Evolutionary conservation across 331 rosid species (phyloP), one percentile per base, ranked within the genome.

Genomic region (Malus hybrid): DNA sequence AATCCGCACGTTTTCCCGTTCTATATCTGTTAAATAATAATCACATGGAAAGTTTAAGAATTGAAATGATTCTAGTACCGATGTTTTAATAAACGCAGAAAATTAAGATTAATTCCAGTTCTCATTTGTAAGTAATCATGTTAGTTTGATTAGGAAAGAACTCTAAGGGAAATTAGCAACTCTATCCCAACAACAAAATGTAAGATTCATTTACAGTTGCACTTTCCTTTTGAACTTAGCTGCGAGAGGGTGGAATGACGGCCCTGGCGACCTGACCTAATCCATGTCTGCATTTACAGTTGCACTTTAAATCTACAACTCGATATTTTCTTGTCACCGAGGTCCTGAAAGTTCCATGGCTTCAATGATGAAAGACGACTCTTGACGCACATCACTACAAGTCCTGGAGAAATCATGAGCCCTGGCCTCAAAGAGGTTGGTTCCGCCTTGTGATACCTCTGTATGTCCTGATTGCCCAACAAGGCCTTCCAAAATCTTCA

Each of bases 341-440:
- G 99, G 99, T 82, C 99, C 97, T 18, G 99, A 95, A 75, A 95
- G 97, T 67, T 95, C 97, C 80, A 95, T 92, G 73, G 97, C 93
- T 88, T 95, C 97, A 3, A 95, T 83, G 39, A 85, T 83, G 74
- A 95, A 92, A 5, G 97, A 95, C 74, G 92, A 90, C 76, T 89
- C 96, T 69, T 89, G 91, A 34, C 73, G 85, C 64, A 78, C 81
- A 60, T 90, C 90, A 68, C 90, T 90, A 60, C 84, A 86, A 69
- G 84, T 86, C 80, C 86, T 82, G 29, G 91, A 86, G 88, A 87
- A 91, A 84, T 88, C 85, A 75, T 85, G 83, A 54, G 78, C 75
- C 80, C 95, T 84, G 77, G 88, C 90, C 57, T 90, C 96, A 55
- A 65, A 82, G 19, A 76, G 65, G 84, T 69, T 84, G 69, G 75